Percentiles rank a stretch among this genome's conserved stretches.
These are phyloP conservation scores for Nicotiana tabacum DNA, from an alignment of 257 asterid genomes.

Conservation along the genomic window DNA sequence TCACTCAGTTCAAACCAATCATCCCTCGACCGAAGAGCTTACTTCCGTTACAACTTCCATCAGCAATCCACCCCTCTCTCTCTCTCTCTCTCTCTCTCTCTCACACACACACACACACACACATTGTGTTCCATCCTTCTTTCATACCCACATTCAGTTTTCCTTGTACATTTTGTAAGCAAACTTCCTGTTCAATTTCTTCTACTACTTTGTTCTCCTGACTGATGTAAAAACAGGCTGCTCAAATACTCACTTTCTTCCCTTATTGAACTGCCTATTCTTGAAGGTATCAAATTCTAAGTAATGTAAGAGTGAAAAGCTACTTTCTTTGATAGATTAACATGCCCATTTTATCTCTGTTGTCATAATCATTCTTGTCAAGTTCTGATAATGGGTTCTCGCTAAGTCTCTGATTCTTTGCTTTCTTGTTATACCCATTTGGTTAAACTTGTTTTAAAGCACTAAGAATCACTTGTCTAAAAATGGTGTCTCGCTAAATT, in stretches of 20 bases:
- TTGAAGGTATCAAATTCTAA: background rate
- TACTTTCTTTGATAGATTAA: background rate
- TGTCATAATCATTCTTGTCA: background rate
- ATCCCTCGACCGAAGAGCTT: conserved; percentile 9
- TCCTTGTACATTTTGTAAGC: background rate
- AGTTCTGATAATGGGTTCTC: conserved; percentile 10
- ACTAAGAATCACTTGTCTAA: background rate
- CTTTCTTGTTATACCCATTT: background rate
- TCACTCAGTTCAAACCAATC: conserved; percentile 2
- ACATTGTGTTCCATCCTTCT: background rate
- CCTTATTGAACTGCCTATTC: background rate
- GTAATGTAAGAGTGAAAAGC: conserved; percentile 12
- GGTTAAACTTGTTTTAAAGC: conserved; percentile 2
- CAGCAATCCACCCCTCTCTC: background rate
- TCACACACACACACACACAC: background rate
- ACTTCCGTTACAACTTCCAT: background rate
- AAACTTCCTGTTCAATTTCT: background rate
- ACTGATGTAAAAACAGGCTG: conserved; percentile 2
- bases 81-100: background rate
- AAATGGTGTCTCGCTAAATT: conserved; percentile 18
- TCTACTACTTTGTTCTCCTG: background rate
- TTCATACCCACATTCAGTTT: background rate
- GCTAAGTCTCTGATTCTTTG: conserved; percentile 4
- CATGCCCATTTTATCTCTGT: background rate
- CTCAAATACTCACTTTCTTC: background rate